Conservation (phyloP, 305 asterid genomes). For the Rubia tinctorum region DNA sequence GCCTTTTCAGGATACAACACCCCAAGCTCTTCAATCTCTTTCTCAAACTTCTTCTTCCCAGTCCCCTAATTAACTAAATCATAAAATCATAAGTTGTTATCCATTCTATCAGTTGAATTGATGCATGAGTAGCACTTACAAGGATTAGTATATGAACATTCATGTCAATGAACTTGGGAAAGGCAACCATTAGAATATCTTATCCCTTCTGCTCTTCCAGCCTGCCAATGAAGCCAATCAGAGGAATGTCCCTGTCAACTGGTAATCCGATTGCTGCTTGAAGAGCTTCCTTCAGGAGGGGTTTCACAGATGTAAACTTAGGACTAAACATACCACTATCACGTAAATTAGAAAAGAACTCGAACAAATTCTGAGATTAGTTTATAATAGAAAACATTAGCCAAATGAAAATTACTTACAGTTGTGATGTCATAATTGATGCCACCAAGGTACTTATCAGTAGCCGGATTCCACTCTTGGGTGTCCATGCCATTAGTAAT, state of each 20-base stretch:
- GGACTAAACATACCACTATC: slow-evolving; percentile 5
- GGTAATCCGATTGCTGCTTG: slow-evolving; percentile 76
- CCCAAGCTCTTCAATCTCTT: slow-evolving; percentile 85
- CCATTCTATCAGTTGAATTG: neutral
- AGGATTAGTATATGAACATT: slow-evolving; percentile 80
- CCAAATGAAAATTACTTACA: slow-evolving; percentile 35
- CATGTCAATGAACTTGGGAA: slow-evolving; percentile 60
- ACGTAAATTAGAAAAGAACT: neutral
- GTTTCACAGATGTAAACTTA: slow-evolving; percentile 70
- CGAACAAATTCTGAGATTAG: too few relatives aligned
- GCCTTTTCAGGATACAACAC: slow-evolving; percentile 72
- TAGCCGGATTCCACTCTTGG: slow-evolving; percentile 91
- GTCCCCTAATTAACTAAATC: slow-evolving; percentile 56
- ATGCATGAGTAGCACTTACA: slow-evolving; percentile 38
- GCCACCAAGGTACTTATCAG: slow-evolving; percentile 67
- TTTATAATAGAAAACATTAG: too few relatives aligned
- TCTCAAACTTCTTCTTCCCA: too few relatives aligned
- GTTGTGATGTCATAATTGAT: slow-evolving; percentile 67
- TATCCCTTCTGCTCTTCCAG: slow-evolving; percentile 95
- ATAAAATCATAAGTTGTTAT: too few relatives aligned
- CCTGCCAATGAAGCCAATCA: slow-evolving; percentile 91
- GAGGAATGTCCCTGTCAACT: slow-evolving; percentile 66
- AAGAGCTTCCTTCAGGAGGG: too few relatives aligned
- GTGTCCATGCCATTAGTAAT: slow-evolving; percentile 83
- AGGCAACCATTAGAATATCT: slow-evolving; percentile 78